Percentiles rank a stretch among this genome's conserved stretches.
Conservation (phyloP, 2,329 filamentous ascomycete genomes). For the Aureobasidium sp. region DNA sequence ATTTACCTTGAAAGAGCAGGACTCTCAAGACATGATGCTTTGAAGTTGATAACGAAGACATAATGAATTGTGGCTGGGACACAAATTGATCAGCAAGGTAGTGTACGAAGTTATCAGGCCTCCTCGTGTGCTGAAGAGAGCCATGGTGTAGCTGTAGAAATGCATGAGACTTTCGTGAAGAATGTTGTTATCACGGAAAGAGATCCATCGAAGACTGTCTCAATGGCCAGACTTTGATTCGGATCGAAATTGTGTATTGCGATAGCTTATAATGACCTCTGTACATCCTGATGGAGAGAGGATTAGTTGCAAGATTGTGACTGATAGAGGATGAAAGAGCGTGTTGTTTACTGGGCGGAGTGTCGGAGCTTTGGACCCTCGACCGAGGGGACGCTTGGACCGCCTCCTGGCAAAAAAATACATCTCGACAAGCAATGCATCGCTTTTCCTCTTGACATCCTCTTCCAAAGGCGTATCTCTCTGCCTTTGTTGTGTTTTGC, state of each 20-base stretch:
- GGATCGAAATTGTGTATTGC: no score
- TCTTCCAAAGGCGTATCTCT: conserved; percentile 1
- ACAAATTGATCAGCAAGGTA: background rate
- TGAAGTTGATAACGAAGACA: background rate
- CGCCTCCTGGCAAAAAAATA: background rate
- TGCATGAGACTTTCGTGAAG: no score
- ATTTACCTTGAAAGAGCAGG: background rate
- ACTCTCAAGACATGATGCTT: background rate
- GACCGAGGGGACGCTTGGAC: background rate
- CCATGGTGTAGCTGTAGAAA: background rate
- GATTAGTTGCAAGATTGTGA: background rate
- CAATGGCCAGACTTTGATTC: no score
- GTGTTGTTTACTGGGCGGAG: background rate
- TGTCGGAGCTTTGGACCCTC: background rate
- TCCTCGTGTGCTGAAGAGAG: background rate
- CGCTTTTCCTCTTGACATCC: conserved; percentile 4
- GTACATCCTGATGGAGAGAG: no score
- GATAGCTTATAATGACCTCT: no score
- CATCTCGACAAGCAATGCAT: background rate
- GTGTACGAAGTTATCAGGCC: no score
- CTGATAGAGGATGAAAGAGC: background rate
- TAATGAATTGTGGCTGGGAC: background rate
- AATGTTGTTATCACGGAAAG: no score
- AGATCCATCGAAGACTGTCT: no score
- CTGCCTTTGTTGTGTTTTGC: conserved; percentile 13